Percentiles rank a stretch among this genome's conserved stretches.
Conservation (phyloP, 495 filamentous ascomycete species). For the Penicillium canescens region DNA sequence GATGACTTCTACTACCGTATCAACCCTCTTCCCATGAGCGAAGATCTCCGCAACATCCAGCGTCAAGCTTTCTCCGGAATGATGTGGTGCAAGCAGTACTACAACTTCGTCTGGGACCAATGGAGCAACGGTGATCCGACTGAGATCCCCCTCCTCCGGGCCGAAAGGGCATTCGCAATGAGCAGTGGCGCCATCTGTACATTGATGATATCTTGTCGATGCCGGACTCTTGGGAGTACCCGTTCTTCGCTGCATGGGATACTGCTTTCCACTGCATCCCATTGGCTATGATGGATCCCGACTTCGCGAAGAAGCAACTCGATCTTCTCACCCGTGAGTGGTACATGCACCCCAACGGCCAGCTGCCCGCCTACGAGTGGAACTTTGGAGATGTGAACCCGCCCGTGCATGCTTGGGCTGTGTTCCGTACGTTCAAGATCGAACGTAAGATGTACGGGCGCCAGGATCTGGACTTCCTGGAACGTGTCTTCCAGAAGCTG, state of each 20-base stretch:
- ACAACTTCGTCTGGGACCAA: conserved; percentile 95
- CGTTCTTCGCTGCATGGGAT: conserved; percentile 98
- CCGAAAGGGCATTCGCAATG: conserved; percentile 79
- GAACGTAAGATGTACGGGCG: conserved; percentile 95
- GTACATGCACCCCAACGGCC: conserved; percentile 99
- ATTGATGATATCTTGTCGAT: conserved; percentile 94
- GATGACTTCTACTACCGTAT: conserved; percentile 95
- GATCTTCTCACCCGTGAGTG: conserved; percentile 94
- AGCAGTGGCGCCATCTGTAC: conserved; percentile 89
- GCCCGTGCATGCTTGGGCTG: conserved; percentile 94
- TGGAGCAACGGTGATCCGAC: conserved; percentile 82
- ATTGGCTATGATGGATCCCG: conserved; percentile 93
- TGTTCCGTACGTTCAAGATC: conserved; percentile 95
- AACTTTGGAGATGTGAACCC: conserved; percentile 98
- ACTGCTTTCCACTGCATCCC: conserved; percentile 96
- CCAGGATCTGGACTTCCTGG: conserved; percentile 91
- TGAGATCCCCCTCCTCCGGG: conserved; percentile 81
- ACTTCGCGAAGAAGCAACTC: conserved; percentile 96
- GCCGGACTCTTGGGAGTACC: conserved; percentile 98
- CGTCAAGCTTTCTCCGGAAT: conserved; percentile 92
- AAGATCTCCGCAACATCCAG: conserved; percentile 93
- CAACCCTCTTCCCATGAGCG: conserved; percentile 90
- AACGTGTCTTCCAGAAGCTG: conserved; percentile 94
- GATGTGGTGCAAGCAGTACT: conserved; percentile 98
- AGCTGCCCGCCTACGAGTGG: conserved; percentile 92